Base-by-base conservation (phyloP, 441 rosid genomes). In the Pelargonium cotyledonis region DNA sequence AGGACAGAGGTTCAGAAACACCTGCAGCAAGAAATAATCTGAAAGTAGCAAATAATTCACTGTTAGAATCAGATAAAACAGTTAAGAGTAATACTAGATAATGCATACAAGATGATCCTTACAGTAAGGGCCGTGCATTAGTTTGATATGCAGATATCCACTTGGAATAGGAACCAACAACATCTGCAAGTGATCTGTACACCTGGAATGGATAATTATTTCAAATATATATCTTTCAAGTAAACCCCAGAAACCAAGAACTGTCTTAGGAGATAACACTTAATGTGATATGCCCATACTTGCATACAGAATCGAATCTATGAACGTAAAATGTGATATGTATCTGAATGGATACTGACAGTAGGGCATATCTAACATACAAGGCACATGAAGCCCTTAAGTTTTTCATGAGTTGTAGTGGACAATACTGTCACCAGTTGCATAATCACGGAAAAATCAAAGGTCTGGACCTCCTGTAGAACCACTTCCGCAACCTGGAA, bases 11-110 rank as follows among this genome's bases (percentile, higher is more conserved):
- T 76, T 87, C 85, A 65, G 95, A 84, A 71, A 94, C 87, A 70
- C 99, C 99, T 73, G 95, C 85, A 51, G 95, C 99, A 69, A 91
- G 95, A 85, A 94, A 94, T 78, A 89, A 87, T 78, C 99, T 94
- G 96, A 81, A 85, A 87, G 76, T 47, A 80, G 79, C 77, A 79
- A 82, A 74, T 82, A 72, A 80, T 87, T 57, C 72, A 73, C 75
- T 72, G 75, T 72, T 67, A 55, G 70, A 70, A 71, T 70, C 11
- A 14, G 11, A 68, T 64, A 68, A 43, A 49, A 8, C 65, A 38
- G 64, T 63, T 60, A 9, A 68, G 18, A 65, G 29, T 15, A 61
- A 55, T 66, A 26, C 46, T 23, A 63, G 31, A 55, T 63, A 38
- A 68, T 63, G 63, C 65, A 61, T 60, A 65, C 38, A 70, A 62